A percentile compares a stretch with the other conserved stretches of the same genome.
These are phyloP conservation scores for Pythium sp. DNA, from an alignment of 352 stramenopile genomes.

Conservation along the genomic window DNA sequence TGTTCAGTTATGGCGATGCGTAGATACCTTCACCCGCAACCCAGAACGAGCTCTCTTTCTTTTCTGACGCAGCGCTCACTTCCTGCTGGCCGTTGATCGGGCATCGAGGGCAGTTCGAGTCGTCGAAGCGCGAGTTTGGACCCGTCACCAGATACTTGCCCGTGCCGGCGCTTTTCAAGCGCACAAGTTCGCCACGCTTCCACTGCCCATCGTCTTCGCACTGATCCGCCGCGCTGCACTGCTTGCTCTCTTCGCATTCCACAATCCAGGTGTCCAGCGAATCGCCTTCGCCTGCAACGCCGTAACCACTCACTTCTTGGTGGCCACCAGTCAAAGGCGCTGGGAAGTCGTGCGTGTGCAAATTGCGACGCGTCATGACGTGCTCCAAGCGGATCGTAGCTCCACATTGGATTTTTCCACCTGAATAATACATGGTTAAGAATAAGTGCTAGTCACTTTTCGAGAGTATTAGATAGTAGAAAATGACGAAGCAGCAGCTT, in stretches of 20 bases:
- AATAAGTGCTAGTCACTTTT: background rate
- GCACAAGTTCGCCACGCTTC: constrained; percentile 75
- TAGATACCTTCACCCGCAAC: constrained; percentile 84
- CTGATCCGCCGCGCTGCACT: constrained; percentile 64
- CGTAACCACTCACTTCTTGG: constrained; percentile 78
- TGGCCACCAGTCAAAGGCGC: constrained; percentile 60
- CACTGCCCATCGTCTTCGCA: constrained; percentile 73
- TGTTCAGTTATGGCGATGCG: constrained; percentile 43
- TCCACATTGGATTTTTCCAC: constrained; percentile 62
- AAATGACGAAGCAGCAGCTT: background rate
- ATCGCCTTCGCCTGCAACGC: constrained; percentile 76
- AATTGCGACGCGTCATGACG: constrained; percentile 66
- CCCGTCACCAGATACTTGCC: constrained; percentile 54
- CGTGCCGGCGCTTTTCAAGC: constrained; percentile 55
- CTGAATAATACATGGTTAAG: constrained; percentile 15
- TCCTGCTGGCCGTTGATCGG: constrained; percentile 87
- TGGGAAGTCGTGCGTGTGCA: constrained; percentile 74
- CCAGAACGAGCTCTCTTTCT: constrained; percentile 61
- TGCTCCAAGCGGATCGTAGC: constrained; percentile 73
- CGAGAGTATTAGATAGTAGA: background rate
- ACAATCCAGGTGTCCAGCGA: constrained; percentile 68
- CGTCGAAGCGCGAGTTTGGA: constrained; percentile 53
- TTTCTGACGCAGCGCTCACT: constrained; percentile 57
- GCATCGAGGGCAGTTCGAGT: constrained; percentile 78
- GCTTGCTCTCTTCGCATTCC: constrained; percentile 68